A percentile compares a stretch with the other conserved stretches of the same genome.
These are phyloP conservation scores for Carpinus viminea DNA, from an alignment of 306 rosid species.

Conservation along the genomic window DNA sequence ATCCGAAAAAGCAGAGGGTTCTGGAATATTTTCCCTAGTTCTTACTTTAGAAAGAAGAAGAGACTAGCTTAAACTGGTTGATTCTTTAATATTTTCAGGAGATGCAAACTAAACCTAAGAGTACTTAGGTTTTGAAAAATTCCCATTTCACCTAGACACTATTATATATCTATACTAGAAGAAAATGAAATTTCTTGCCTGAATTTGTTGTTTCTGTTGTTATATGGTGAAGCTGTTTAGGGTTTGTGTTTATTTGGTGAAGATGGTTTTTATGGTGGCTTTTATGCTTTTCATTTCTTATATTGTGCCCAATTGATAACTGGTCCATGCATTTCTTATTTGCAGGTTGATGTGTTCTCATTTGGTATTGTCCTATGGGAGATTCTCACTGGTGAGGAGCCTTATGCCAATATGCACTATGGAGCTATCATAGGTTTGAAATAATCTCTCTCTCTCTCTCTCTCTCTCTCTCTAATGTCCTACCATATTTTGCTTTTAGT, in stretches of 20 bases:
- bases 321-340: constrained; percentile 6
- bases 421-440: constrained; percentile 84
- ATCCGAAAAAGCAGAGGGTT: too few relatives aligned
- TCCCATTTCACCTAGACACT: background rate
- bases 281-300: background rate
- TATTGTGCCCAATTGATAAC: background rate
- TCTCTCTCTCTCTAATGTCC: background rate
- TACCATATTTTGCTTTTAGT: background rate
- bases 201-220: background rate
- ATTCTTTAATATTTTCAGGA: background rate
- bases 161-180: background rate
- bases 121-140: constrained; percentile 8
- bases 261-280: background rate
- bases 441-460: constrained; percentile 9
- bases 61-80: background rate
- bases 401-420: constrained; percentile 90
- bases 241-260: background rate
- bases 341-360: constrained; percentile 89
- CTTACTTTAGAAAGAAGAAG: constrained; percentile 4
- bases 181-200: background rate
- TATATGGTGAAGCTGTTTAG: background rate
- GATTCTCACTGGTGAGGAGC: constrained; percentile 89
- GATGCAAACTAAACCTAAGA: background rate
- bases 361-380: constrained; percentile 95
- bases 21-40: background rate